A percentile compares a stretch with the other conserved stretches of the same genome.
phyloP scores from a whole-genome alignment of 2,329 filamentous ascomycete genomes.

The Arthrobotrys sinensis region DNA sequence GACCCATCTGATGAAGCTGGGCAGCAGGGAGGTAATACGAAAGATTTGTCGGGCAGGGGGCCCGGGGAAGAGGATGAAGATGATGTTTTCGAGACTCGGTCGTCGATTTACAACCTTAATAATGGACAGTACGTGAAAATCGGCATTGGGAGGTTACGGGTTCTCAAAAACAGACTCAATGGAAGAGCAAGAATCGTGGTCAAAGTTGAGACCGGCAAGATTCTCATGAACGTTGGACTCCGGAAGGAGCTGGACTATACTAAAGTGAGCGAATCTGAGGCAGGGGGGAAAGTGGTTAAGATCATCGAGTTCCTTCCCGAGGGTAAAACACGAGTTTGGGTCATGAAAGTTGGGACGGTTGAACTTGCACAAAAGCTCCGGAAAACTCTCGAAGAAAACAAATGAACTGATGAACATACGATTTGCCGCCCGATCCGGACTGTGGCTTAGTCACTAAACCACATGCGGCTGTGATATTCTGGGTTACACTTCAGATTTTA shows the following conservation, averaged over 20 bases:
- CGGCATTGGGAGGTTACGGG: conserved; percentile 63
- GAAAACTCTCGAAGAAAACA: conserved; percentile 62
- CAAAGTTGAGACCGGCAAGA: conserved; percentile 64
- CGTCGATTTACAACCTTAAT: conserved; percentile 63
- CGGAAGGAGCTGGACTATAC: conserved; percentile 62
- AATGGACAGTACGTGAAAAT: conserved; percentile 61
- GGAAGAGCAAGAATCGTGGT: conserved; percentile 62
- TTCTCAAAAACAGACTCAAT: conserved; percentile 63
- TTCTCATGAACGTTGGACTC: conserved; percentile 64
- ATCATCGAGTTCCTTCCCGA: conserved; percentile 62
- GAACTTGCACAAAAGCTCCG: conserved; percentile 61
- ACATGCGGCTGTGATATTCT: background rate
- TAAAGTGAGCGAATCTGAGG: conserved; percentile 53
- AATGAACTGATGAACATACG: conserved; percentile 60
- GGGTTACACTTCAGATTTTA: background rate
- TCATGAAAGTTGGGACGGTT: conserved; percentile 62
- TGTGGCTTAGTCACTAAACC: background rate
- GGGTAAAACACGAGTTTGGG: conserved; percentile 60
- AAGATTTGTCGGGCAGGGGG: conserved; percentile 62
- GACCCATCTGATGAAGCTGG: conserved; percentile 62
- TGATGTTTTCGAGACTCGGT: conserved; percentile 61
- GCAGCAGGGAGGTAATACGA: conserved; percentile 36
- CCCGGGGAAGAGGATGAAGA: conserved; percentile 65
- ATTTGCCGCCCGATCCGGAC: background rate
- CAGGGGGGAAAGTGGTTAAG: conserved; percentile 60